These are phyloP conservation scores for Corylus heterophylla DNA, from an alignment of 306 rosid genomes.

Conservation along the genomic window DNA sequence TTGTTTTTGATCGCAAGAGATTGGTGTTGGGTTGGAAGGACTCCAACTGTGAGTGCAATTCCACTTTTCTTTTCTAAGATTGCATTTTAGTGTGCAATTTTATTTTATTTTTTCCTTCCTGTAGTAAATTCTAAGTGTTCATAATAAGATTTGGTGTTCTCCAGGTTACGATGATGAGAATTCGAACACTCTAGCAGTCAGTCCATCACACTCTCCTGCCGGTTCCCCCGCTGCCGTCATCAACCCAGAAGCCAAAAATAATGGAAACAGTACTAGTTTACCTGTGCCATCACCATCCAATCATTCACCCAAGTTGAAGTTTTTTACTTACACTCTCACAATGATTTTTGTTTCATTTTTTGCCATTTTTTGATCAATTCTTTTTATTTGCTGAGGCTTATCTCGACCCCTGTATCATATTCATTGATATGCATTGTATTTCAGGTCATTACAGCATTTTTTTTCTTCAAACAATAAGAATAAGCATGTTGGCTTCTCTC, in stretches of 20 bases:
- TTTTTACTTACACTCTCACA: slow-evolving; percentile 28
- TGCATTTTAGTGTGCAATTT: background rate
- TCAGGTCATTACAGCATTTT: background rate
- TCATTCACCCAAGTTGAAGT: slow-evolving; percentile 42
- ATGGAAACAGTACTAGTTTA: slow-evolving; percentile 21
- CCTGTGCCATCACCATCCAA: slow-evolving; percentile 17
- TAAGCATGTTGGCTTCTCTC: no score
- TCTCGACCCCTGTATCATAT: slow-evolving; percentile 23
- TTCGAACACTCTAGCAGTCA: slow-evolving; percentile 38
- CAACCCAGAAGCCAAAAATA: slow-evolving; percentile 51
- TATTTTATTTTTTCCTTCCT: no score
- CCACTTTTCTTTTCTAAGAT: background rate
- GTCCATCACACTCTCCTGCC: slow-evolving; percentile 37
- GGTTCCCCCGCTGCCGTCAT: slow-evolving; percentile 46
- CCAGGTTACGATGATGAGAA: slow-evolving; percentile 20
- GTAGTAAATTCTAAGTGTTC: no score
- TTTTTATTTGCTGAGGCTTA: slow-evolving; percentile 9
- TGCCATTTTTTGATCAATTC: slow-evolving; percentile 43
- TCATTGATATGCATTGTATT: slow-evolving; percentile 19
- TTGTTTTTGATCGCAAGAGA: slow-evolving; percentile 75
- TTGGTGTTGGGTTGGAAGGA: slow-evolving; percentile 70
- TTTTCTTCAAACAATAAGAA: background rate
- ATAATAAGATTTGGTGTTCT: no score
- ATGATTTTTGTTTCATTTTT: slow-evolving; percentile 37
- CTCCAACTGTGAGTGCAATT: slow-evolving; percentile 62